Conservation (phyloP, 805 yeast species). For the Candida taoyuanica region DNA sequence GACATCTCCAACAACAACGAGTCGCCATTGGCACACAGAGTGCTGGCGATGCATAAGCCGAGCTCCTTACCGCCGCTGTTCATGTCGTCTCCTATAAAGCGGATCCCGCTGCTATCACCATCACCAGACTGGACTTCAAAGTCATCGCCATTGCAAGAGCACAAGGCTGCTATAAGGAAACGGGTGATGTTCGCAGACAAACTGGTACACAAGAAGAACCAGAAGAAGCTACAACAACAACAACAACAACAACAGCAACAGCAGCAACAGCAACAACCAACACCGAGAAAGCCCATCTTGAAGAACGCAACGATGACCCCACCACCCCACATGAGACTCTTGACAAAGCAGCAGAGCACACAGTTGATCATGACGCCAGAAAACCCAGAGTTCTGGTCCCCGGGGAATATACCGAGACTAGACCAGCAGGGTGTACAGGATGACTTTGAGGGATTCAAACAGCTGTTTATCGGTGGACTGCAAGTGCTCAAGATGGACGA, state of each 20-base stretch:
- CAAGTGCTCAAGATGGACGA: slow-evolving; percentile 7
- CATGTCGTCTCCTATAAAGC: slow-evolving; percentile 20
- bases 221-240: background rate
- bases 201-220: slow-evolving; percentile 3
- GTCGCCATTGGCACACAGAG: slow-evolving; percentile 7
- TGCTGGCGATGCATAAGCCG: background rate
- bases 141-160: slow-evolving; percentile 22
- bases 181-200: slow-evolving; percentile 19
- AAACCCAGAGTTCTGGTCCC: slow-evolving; percentile 22
- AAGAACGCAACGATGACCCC: slow-evolving; percentile 8
- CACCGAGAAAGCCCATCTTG: slow-evolving; percentile 24
- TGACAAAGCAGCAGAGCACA: no score
- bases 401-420: slow-evolving; percentile 24
- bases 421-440: slow-evolving; percentile 1
- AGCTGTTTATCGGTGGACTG: slow-evolving; percentile 22
- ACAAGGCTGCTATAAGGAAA: slow-evolving; percentile 4
- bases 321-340: slow-evolving; percentile 12
- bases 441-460: slow-evolving; percentile 15
- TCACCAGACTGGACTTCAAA: slow-evolving; percentile 19
- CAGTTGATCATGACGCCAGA: slow-evolving; percentile 3
- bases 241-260: background rate
- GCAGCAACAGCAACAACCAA: slow-evolving; percentile 6
- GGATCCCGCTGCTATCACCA: slow-evolving; percentile 21
- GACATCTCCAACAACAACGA: background rate
- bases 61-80: background rate